phyloP scores from a whole-genome alignment of 2,329 filamentous ascomycete species.

The Penicillium thymicola region DNA sequence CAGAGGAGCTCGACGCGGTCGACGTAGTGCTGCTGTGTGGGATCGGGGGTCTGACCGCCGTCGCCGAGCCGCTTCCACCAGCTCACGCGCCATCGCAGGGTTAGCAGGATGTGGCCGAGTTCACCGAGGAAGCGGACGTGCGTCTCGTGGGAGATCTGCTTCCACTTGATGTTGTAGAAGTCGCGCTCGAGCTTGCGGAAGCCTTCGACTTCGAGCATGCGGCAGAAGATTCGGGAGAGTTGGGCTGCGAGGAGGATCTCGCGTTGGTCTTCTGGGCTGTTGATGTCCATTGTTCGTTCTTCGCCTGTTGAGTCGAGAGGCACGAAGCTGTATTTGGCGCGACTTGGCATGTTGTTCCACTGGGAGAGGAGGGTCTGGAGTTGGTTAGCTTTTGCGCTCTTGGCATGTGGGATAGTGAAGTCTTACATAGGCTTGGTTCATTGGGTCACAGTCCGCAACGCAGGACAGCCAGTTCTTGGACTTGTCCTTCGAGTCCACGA shows the following conservation, averaged over 20 bases:
- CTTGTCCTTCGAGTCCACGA: slow-evolving; percentile 45
- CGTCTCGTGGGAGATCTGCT: slow-evolving; percentile 42
- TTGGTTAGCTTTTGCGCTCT: neutral
- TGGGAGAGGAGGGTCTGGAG: slow-evolving; percentile 40
- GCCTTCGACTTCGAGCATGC: slow-evolving; percentile 47
- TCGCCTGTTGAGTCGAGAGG: slow-evolving; percentile 26
- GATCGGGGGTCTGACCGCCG: slow-evolving; percentile 34
- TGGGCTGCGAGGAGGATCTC: slow-evolving; percentile 45
- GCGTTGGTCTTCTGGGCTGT: slow-evolving; percentile 33
- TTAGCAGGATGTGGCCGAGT: slow-evolving; percentile 41
- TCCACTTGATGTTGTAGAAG: slow-evolving; percentile 48
- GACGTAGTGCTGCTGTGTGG: slow-evolving; percentile 39
- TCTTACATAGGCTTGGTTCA: slow-evolving; percentile 42
- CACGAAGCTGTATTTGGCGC: slow-evolving; percentile 44
- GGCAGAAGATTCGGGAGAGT: slow-evolving; percentile 45
- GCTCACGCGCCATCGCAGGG: slow-evolving; percentile 45
- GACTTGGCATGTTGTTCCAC: slow-evolving; percentile 48
- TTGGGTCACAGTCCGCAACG: slow-evolving; percentile 40
- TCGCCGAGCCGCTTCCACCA: slow-evolving; percentile 47
- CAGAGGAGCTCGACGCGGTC: slow-evolving; percentile 42
- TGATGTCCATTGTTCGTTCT: slow-evolving; percentile 42
- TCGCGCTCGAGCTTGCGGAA: slow-evolving; percentile 44
- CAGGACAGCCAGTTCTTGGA: slow-evolving; percentile 45
- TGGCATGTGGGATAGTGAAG: neutral
- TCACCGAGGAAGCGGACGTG: slow-evolving; percentile 41